A percentile compares a stretch with the other conserved stretches of the same genome.
Conservation (phyloP, 352 stramenopile genomes). For the Pythium aquatile region DNA sequence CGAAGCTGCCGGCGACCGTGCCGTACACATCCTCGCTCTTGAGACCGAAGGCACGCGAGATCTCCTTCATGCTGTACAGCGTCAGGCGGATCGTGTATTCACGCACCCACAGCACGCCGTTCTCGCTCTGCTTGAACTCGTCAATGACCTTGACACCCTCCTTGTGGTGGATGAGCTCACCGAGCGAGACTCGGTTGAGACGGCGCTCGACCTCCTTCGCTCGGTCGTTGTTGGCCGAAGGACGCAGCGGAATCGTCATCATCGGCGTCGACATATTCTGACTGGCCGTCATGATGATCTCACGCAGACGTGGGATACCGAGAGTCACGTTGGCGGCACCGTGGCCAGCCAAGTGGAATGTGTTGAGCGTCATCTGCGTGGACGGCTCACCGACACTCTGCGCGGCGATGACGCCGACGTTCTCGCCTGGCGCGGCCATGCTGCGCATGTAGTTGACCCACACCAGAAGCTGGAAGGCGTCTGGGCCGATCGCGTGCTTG, state of each 20-base stretch:
- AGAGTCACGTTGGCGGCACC: conserved; percentile 99
- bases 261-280: conserved; percentile 97
- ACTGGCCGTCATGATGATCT: conserved; percentile 99
- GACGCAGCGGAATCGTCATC: conserved; percentile 96
- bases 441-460: conserved; percentile 98
- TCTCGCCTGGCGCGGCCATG: conserved; percentile 96
- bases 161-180: conserved; percentile 92
- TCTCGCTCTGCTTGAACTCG: conserved; percentile 86
- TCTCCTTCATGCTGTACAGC: conserved; percentile 93
- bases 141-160: conserved; percentile 92
- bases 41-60: conserved; percentile 95
- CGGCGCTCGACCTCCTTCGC: conserved; percentile 82
- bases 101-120: conserved; percentile 92
- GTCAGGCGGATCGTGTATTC: conserved; percentile 97
- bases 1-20: conserved; percentile 87
- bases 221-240: conserved; percentile 42
- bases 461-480: conserved; percentile 92
- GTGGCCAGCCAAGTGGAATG: conserved; percentile 99
- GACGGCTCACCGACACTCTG: conserved; percentile 99
- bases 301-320: conserved; percentile 98
- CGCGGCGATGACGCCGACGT: conserved; percentile 97
- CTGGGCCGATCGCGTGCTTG: conserved; percentile 70
- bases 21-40: conserved; percentile 91
- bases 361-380: conserved; percentile 99
- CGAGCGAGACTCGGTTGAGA: conserved; percentile 93